phyloP scores from a whole-genome alignment of 2,329 filamentous ascomycete genomes.

The Apiospora koreana region DNA sequence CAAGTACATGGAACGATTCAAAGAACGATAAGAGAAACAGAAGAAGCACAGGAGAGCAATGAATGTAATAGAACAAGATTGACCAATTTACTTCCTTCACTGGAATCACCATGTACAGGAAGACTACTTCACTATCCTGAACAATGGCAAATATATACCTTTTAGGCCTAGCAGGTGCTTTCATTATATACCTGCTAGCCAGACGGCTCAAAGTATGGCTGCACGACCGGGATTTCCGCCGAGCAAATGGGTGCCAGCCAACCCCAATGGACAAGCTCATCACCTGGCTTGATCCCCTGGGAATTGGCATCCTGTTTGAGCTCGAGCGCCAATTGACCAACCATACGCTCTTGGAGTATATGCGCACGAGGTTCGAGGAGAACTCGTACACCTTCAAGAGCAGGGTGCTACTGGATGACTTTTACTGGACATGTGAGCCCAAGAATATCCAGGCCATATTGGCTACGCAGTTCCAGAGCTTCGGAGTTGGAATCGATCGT shows the following conservation, averaged over 20 bases:
- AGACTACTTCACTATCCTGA: neutral
- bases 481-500: conserved; percentile 34
- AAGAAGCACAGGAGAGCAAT: neutral
- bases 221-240: neutral
- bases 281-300: conserved; percentile 21
- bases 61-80: neutral
- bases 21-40: neutral
- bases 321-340: conserved; percentile 18
- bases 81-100: neutral
- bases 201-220: neutral
- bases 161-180: neutral
- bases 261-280: conserved; percentile 10
- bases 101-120: neutral
- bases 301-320: conserved; percentile 27
- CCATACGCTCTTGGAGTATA: conserved; percentile 23
- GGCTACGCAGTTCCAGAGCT: conserved; percentile 43
- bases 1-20: neutral
- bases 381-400: conserved; percentile 27
- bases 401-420: conserved; percentile 23
- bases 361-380: conserved; percentile 15
- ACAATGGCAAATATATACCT: neutral
- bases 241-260: neutral
- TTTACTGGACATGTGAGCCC: conserved; percentile 26
- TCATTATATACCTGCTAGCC: neutral
- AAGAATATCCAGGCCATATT: conserved; percentile 19